Percentiles rank a stretch among this genome's conserved stretches.
Evolutionary conservation across 495 filamentous ascomycete genomes (phyloP).

Genomic region (Hyaloscypha variabilis): DNA sequence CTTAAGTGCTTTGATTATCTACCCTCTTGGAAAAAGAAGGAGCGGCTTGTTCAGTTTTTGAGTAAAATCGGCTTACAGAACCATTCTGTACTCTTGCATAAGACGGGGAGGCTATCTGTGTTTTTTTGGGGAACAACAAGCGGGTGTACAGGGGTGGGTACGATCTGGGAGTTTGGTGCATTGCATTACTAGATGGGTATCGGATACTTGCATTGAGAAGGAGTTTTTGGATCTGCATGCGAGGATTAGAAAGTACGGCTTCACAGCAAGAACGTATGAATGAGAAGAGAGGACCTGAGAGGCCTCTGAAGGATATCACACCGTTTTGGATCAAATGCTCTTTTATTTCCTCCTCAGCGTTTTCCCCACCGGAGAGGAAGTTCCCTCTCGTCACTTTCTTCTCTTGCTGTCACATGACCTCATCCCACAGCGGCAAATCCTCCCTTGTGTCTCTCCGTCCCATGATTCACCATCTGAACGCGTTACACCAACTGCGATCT

Average conservation of each 20-base stretch:
- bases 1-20: slow-evolving; percentile 81
- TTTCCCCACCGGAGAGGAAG: not conserved
- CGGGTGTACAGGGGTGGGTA: not conserved
- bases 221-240: not conserved
- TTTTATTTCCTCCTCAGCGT: not conserved
- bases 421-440: not conserved
- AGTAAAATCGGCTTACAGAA: slow-evolving; percentile 20
- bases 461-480: not conserved
- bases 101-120: not conserved
- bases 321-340: not conserved
- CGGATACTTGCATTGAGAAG: slow-evolving; percentile 4
- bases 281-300: not conserved
- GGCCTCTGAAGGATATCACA: not conserved
- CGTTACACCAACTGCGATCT: slow-evolving; percentile 13
- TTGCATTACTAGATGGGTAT: slow-evolving; percentile 9
- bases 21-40: slow-evolving; percentile 88
- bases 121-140: not conserved
- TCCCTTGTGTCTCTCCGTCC: not conserved
- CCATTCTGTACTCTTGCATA: not conserved
- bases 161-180: not conserved
- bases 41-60: slow-evolving; percentile 90
- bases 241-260: not conserved
- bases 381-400: not conserved
- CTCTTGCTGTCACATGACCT: not conserved
- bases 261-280: not conserved